A percentile compares a stretch with the other conserved stretches of the same genome.
These are phyloP conservation scores for Mycena indigotica DNA, from an alignment of 768 basidiomycete species.

Conservation along the genomic window DNA sequence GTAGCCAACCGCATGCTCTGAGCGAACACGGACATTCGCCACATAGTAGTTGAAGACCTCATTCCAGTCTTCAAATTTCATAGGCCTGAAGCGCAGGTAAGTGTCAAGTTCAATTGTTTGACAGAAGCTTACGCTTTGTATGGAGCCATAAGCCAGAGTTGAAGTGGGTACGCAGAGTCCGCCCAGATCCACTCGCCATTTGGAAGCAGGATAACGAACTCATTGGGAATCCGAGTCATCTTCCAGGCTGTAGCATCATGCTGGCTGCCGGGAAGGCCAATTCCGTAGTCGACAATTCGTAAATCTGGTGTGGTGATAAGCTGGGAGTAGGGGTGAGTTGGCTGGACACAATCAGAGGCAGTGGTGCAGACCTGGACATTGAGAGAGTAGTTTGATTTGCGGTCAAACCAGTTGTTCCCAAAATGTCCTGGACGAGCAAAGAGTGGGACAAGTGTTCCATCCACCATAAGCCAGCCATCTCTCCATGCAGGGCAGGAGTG, in stretches of 20 bases:
- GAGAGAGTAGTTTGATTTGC: slow-evolving; percentile 33
- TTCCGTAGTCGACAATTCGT: slow-evolving; percentile 25
- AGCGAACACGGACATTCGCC: slow-evolving; percentile 11
- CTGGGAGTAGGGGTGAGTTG: neutral
- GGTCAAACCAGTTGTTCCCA: slow-evolving; percentile 33
- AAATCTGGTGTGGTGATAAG: slow-evolving; percentile 13
- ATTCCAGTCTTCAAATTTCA: neutral
- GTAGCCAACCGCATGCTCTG: slow-evolving; percentile 20
- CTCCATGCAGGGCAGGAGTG: slow-evolving; percentile 25
- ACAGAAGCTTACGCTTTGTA: slow-evolving; percentile 7
- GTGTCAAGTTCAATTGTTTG: too few relatives aligned
- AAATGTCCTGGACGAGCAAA: slow-evolving; percentile 24
- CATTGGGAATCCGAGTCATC: slow-evolving; percentile 18
- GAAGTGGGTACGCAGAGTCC: slow-evolving; percentile 23
- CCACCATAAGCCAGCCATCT: slow-evolving; percentile 25
- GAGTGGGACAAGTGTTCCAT: slow-evolving; percentile 26
- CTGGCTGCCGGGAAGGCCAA: slow-evolving; percentile 27
- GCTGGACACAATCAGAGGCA: neutral
- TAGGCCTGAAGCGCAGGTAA: neutral
- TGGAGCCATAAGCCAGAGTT: slow-evolving; percentile 11
- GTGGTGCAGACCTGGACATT: slow-evolving; percentile 24
- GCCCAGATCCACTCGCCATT: slow-evolving; percentile 22
- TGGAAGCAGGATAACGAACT: slow-evolving; percentile 11
- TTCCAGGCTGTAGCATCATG: slow-evolving; percentile 28
- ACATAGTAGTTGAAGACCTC: slow-evolving; percentile 9